phyloP scores from a whole-genome alignment of 345 rosid genomes.

The Salix suchowensis region DNA sequence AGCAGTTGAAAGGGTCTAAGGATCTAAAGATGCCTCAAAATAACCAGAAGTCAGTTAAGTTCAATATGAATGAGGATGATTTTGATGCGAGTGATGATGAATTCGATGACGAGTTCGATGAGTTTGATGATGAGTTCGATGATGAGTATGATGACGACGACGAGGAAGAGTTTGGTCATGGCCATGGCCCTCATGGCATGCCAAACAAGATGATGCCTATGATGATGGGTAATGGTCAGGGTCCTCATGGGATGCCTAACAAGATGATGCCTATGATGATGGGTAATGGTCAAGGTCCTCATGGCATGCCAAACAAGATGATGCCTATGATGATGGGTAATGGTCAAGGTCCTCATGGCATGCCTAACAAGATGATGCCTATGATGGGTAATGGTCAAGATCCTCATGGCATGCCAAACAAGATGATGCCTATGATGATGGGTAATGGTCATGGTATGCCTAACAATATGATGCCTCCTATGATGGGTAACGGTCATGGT shows the following conservation, averaged over 20 bases:
- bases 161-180: constrained; percentile 45
- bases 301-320: background rate
- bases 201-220: constrained; percentile 14
- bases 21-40: constrained; percentile 23
- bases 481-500: constrained; percentile 34
- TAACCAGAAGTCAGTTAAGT: constrained; percentile 66
- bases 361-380: background rate
- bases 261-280: background rate
- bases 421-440: constrained; percentile 1
- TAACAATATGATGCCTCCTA: constrained; percentile 8
- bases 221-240: constrained; percentile 18
- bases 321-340: background rate
- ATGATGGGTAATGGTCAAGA: constrained; percentile 27
- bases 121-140: constrained; percentile 23
- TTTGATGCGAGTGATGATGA: constrained; percentile 27
- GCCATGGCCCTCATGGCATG: background rate
- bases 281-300: background rate
- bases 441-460: constrained; percentile 34
- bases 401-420: background rate
- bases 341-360: background rate
- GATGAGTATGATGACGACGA: constrained; percentile 39
- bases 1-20: constrained; percentile 46
- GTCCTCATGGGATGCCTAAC: background rate
- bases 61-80: constrained; percentile 42
- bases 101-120: constrained; percentile 12